Base-by-base conservation (phyloP, 306 rosid genomes). In the Quercus mongolica region DNA sequence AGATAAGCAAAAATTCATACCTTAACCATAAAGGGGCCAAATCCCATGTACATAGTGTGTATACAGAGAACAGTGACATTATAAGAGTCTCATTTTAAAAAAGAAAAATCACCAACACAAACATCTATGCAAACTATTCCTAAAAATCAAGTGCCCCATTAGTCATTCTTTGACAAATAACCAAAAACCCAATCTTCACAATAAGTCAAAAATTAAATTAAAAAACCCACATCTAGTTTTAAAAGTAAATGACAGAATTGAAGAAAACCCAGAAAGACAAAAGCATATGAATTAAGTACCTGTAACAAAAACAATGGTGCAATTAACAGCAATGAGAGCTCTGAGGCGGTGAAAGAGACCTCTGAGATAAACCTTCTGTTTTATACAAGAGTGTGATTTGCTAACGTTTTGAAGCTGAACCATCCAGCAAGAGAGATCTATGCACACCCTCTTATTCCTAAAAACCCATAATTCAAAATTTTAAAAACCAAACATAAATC, bases 341-440 rank as follows among this genome's bases (percentile, higher is more conserved):
- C 96, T 82, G 74, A 91, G 87, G 59, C 96, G 94, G 61, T 91
- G 94, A 87, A 93, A 93, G 79, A 93, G 89, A 19, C 96, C 94
- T 49, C 71, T 81, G 28, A 93, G 96, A 80, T 87, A 83, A 51
- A 82, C 76, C 79, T 88, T 93, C 79, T 88, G 88, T 63, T 84
- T 88, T 75, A 82, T 18, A 68, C 82, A 87, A 26, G 82, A 76
- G 80, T 82, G 88, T 0, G 92, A 88, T 81, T 89, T 91, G 85
- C 87, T 84, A 73, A 79, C 97, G 25, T 69, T 89, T 28, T 88
- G 89, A 83, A 93, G 91, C 82, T 91, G 92, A 82, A 93, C 96
- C 81, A 91, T 81, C 97, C 97, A 93, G 71, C 96, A 93, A 1
- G 97, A 93, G 23, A 93, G 90, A 82, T 93, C 97, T 74, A 93